phyloP scores from a whole-genome alignment of 2,329 filamentous ascomycete species.

The Alternaria brassicicola region DNA sequence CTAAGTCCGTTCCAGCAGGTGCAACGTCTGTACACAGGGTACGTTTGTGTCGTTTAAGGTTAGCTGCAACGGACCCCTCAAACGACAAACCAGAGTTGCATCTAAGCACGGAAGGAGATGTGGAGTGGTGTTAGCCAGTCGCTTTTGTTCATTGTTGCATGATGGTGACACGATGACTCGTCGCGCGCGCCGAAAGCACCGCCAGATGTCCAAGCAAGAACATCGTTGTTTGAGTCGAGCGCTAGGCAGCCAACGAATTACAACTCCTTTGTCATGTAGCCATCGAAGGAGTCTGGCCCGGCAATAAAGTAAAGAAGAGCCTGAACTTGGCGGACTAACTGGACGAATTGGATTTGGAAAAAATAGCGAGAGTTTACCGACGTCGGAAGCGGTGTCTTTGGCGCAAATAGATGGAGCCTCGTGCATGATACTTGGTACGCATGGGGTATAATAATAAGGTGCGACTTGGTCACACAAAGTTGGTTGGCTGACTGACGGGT shows the following conservation, averaged over 20 bases:
- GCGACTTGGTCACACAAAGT: conserved; percentile 23
- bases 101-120: conserved; percentile 7
- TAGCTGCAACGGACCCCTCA: conserved; percentile 21
- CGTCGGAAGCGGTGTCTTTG: conserved; percentile 17
- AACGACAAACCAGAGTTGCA: conserved; percentile 13
- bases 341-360: conserved; percentile 9
- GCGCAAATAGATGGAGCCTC: conserved; percentile 21
- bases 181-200: conserved; percentile 18
- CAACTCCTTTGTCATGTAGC: conserved; percentile 25
- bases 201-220: conserved; percentile 18
- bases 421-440: conserved; percentile 23
- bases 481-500: conserved; percentile 14
- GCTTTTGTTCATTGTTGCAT: conserved; percentile 30
- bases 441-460: conserved; percentile 20
- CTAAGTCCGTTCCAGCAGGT: conserved; percentile 10
- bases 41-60: conserved; percentile 17
- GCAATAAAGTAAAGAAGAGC: conserved; percentile 27
- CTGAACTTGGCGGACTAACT: conserved; percentile 27
- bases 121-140: conserved; percentile 15
- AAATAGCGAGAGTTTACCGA: conserved; percentile 11
- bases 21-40: conserved; percentile 18
- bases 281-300: conserved; percentile 28
- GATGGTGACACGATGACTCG: conserved; percentile 22
- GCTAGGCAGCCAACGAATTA: conserved; percentile 24
- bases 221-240: conserved; percentile 27